Conservation (phyloP, 176 grass and related monocot species). For the Carex cristatella region DNA sequence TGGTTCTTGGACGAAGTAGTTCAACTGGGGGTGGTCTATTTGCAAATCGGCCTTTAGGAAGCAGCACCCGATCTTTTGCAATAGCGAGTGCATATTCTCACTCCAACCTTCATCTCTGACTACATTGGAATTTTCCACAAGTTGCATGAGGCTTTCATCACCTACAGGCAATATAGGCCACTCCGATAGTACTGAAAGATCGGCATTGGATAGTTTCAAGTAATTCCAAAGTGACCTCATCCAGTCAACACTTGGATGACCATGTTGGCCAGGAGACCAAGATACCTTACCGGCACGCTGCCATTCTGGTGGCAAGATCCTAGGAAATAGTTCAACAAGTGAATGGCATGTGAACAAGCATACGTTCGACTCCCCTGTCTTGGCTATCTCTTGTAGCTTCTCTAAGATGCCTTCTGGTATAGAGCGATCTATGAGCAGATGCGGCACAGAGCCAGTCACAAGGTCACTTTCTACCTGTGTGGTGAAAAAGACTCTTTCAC, state of each 20-base stretch:
- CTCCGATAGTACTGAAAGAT: slow-evolving; percentile 77
- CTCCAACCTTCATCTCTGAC: slow-evolving; percentile 92
- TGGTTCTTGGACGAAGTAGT: slow-evolving; percentile 70
- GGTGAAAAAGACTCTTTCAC: slow-evolving; percentile 77
- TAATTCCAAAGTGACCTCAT: slow-evolving; percentile 77
- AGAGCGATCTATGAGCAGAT: slow-evolving; percentile 78
- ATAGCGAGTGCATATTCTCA: slow-evolving; percentile 85
- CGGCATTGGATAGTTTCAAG: slow-evolving; percentile 59
- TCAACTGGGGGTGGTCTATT: slow-evolving; percentile 80
- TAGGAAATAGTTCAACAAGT: slow-evolving; percentile 75
- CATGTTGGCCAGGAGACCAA: slow-evolving; percentile 70
- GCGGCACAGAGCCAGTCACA: slow-evolving; percentile 66
- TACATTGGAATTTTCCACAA: slow-evolving; percentile 78
- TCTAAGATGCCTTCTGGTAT: slow-evolving; percentile 64
- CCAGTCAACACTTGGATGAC: slow-evolving; percentile 83
- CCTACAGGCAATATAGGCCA: slow-evolving; percentile 87
- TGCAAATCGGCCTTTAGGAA: slow-evolving; percentile 68
- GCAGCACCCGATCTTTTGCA: slow-evolving; percentile 80
- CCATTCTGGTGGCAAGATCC: slow-evolving; percentile 93
- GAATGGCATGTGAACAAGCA: slow-evolving; percentile 64
- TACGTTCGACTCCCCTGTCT: slow-evolving; percentile 57
- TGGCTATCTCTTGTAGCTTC: slow-evolving; percentile 71
- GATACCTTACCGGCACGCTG: slow-evolving; percentile 58
- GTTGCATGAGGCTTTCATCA: slow-evolving; percentile 67
- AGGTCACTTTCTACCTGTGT: slow-evolving; percentile 75